Conservation (phyloP, 768 basidiomycete species). For the Mycena epipterygia region DNA sequence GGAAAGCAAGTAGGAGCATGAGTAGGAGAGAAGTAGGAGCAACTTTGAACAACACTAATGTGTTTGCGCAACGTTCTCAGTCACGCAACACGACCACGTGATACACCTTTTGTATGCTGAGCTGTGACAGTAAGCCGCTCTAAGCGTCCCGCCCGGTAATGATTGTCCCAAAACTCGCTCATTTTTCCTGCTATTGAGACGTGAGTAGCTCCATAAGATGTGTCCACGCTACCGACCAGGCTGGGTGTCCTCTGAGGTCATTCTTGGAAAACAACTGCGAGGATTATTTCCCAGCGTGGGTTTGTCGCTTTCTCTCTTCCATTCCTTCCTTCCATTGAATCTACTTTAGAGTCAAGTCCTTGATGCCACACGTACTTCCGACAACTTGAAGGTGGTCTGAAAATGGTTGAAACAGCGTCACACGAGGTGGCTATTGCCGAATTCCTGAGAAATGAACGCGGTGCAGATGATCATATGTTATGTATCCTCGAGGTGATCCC, state of each 20-base stretch:
- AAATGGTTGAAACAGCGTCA: neutral
- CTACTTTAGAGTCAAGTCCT: neutral
- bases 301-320: neutral
- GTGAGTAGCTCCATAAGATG: too few species aligned
- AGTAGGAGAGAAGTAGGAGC: too few species aligned
- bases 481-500: neutral
- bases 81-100: too few species aligned
- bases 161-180: too few species aligned
- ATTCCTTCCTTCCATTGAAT: neutral
- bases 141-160: too few species aligned
- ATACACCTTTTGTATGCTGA: too few species aligned
- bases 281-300: neutral
- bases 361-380: neutral
- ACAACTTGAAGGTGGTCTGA: neutral
- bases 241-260: neutral
- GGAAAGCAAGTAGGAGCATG: too few species aligned
- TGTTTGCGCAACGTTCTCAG: too few species aligned
- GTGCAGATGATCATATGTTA: neutral
- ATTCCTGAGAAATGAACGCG: neutral
- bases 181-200: too few species aligned
- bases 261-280: neutral
- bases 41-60: too few species aligned
- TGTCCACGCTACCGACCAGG: neutral
- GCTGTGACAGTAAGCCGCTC: too few species aligned
- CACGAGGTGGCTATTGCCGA: neutral